Conservation (phyloP, 495 filamentous ascomycete species). For the Aspergillus funiculosus region DNA sequence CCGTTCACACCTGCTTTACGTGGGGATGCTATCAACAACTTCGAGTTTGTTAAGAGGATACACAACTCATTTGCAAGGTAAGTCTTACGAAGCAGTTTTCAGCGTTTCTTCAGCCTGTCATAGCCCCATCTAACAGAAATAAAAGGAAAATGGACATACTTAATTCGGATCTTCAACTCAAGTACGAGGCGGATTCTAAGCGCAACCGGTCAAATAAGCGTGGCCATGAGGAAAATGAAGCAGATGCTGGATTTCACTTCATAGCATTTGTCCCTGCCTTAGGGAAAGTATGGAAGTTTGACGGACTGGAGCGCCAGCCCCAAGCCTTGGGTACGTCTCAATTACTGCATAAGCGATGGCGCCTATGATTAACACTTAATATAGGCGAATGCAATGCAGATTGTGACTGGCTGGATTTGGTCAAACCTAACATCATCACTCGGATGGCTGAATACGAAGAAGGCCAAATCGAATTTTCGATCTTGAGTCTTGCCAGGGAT, state of each 20-base stretch:
- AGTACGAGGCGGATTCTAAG: conserved; percentile 50
- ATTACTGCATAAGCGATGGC: neutral
- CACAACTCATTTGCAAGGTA: conserved; percentile 88
- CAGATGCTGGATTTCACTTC: conserved; percentile 69
- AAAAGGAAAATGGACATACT: conserved; percentile 70
- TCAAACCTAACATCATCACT: conserved; percentile 40
- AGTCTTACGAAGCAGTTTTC: conserved; percentile 11
- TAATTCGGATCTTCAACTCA: conserved; percentile 64
- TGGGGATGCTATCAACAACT: conserved; percentile 67
- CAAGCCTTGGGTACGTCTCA: conserved; percentile 56
- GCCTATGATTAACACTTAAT: conserved; percentile 2
- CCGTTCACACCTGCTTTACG: conserved; percentile 64
- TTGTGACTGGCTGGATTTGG: conserved; percentile 47
- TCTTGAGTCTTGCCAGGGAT: conserved; percentile 50
- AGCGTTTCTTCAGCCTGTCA: neutral
- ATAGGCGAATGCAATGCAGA: conserved; percentile 30
- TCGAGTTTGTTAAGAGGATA: conserved; percentile 67
- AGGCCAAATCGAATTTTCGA: conserved; percentile 53
- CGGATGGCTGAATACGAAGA: conserved; percentile 50
- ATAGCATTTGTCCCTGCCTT: conserved; percentile 80
- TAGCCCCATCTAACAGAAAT: conserved; percentile 1
- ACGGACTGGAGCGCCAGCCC: conserved; percentile 75
- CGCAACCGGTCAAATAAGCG: conserved; percentile 35
- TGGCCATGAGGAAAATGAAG: conserved; percentile 35
- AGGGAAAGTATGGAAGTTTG: conserved; percentile 78